phyloP scores from a whole-genome alignment of 345 rosid species.

The Sonneratia caseolaris region DNA sequence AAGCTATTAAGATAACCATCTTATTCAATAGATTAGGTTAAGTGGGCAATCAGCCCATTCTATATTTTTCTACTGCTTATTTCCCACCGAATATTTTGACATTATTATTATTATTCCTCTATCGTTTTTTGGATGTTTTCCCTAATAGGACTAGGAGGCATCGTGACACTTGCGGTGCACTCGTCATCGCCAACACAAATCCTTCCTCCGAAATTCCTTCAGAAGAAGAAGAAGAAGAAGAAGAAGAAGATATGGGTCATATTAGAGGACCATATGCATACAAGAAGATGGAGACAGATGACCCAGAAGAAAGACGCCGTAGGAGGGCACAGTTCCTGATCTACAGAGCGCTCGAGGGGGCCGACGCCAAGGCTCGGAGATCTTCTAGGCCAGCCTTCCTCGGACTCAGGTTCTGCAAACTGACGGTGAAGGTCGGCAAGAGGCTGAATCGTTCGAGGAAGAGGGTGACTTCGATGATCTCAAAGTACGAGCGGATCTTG shows the following conservation, averaged over 20 bases:
- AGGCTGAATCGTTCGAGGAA: slow-evolving; percentile 12
- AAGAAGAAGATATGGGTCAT: background rate
- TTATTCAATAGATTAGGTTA: background rate
- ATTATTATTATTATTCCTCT: background rate
- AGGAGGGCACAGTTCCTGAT: slow-evolving; percentile 20
- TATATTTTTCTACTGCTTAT: background rate
- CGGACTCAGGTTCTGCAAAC: slow-evolving; percentile 1
- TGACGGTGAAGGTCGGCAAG: slow-evolving; percentile 18
- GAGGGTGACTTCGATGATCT: slow-evolving; percentile 4
- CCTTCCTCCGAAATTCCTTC: background rate
- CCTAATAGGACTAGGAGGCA: background rate
- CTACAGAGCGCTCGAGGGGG: slow-evolving; percentile 11
- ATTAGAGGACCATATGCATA: slow-evolving; percentile 2
- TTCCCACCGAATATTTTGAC: background rate
- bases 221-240: background rate
- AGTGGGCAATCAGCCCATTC: background rate
- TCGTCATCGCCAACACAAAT: background rate
- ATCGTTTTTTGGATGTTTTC: background rate
- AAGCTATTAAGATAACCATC: no score
- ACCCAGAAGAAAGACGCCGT: slow-evolving; percentile 12
- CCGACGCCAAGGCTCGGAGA: slow-evolving; percentile 1
- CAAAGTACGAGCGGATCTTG: slow-evolving; percentile 2
- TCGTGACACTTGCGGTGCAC: background rate
- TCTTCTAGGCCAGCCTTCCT: background rate
- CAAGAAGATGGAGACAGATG: slow-evolving; percentile 11